phyloP scores from a whole-genome alignment of 441 rosid genomes.

The Pelargonium citronellum region DNA sequence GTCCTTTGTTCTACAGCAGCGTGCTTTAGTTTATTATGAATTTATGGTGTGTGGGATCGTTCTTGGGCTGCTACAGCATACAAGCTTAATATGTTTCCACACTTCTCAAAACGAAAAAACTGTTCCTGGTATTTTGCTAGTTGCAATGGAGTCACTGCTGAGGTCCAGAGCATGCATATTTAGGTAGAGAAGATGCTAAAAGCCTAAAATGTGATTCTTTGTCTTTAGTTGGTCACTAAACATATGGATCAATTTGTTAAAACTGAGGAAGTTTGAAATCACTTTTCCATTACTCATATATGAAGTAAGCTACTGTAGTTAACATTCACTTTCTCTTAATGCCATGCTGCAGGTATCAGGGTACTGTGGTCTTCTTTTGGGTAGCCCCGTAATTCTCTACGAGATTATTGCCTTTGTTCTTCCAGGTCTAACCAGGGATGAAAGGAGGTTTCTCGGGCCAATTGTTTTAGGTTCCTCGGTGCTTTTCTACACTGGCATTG shows the following conservation, averaged over 20 bases:
- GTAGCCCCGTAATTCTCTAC: conserved; percentile 81
- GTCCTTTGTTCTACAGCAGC: too few relatives aligned
- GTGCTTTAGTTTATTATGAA: too few relatives aligned
- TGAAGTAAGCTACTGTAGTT: conserved; percentile 5
- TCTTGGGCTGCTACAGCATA: too few relatives aligned
- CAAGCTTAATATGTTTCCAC: background rate
- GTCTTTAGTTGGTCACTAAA: too few relatives aligned
- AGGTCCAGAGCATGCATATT: too few relatives aligned
- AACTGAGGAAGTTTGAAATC: background rate
- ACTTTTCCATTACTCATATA: conserved; percentile 8
- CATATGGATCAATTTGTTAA: background rate
- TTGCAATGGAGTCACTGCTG: too few relatives aligned
- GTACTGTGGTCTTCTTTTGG: conserved; percentile 86
- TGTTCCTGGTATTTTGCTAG: background rate
- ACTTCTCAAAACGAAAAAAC: background rate
- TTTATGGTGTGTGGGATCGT: too few relatives aligned
- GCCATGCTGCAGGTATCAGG: conserved; percentile 72
- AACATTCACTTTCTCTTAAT: background rate
- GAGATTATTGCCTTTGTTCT: conserved; percentile 96
- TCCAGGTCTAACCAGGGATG: conserved; percentile 83
- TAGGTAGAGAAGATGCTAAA: background rate
- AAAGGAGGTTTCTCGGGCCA: conserved; percentile 87
- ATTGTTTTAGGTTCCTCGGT: conserved; percentile 84
- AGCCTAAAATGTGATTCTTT: background rate
- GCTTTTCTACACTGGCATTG: conserved; percentile 78